Conservation (phyloP, 768 basidiomycete species). For the Rhodosporidiobolus sp. region DNA sequence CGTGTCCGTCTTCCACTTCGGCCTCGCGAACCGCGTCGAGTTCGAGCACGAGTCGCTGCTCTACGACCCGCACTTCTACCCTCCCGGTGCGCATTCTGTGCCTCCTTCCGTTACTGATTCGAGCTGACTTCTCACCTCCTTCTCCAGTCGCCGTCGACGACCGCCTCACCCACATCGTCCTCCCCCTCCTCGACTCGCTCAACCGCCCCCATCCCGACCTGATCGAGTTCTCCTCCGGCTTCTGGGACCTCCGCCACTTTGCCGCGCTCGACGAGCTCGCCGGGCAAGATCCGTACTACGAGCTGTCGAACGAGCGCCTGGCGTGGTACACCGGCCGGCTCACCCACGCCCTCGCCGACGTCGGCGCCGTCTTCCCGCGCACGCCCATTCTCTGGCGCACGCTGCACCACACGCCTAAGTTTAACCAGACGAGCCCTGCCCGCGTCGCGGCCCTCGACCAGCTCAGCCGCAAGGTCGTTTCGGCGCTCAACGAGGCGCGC, state of each 20-base stretch:
- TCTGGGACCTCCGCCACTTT: slow-evolving; percentile 41
- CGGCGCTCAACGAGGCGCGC: slow-evolving; percentile 13
- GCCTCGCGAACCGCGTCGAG: slow-evolving; percentile 33
- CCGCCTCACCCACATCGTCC: slow-evolving; percentile 33
- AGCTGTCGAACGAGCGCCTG: slow-evolving; percentile 28
- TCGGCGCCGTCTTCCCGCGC: slow-evolving; percentile 26
- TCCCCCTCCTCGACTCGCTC: slow-evolving; percentile 29
- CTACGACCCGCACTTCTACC: slow-evolving; percentile 30
- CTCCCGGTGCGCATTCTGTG: slow-evolving; percentile 20
- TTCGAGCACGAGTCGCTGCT: slow-evolving; percentile 37
- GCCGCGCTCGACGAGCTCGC: slow-evolving; percentile 26
- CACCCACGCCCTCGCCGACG: slow-evolving; percentile 21
- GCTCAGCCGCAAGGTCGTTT: slow-evolving; percentile 24
- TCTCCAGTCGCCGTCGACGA: slow-evolving; percentile 31
- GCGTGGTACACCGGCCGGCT: slow-evolving; percentile 33
- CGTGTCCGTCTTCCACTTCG: slow-evolving; percentile 35
- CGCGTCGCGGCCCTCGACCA: slow-evolving; percentile 36
- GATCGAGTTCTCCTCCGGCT: slow-evolving; percentile 35
- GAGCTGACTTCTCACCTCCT: not conserved
- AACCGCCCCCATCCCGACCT: slow-evolving; percentile 30
- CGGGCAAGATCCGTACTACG: not conserved
- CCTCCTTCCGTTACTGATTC: not conserved
- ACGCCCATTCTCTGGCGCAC: slow-evolving; percentile 31
- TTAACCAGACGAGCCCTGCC: slow-evolving; percentile 1
- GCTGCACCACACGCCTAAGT: slow-evolving; percentile 28